Percentiles rank a stretch among this genome's conserved stretches.
Conservation (phyloP, 352 stramenopile genomes). For the Pythium phragmitis region DNA sequence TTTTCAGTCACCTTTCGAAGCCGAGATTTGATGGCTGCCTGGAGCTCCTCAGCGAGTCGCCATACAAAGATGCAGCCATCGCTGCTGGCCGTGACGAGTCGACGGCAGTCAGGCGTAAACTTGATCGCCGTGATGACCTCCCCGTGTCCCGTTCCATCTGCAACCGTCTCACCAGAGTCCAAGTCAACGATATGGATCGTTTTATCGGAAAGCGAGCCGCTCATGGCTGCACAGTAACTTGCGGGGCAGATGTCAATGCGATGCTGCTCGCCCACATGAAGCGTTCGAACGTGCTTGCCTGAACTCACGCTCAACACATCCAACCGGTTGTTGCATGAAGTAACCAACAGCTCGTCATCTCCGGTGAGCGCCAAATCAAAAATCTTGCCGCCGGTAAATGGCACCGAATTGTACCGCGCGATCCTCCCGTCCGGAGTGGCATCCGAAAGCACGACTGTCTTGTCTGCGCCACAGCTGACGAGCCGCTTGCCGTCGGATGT, state of each 20-base stretch:
- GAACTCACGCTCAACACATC: conserved; percentile 66
- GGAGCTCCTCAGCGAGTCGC: conserved; percentile 75
- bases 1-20: conserved; percentile 43
- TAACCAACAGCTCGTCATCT: conserved; percentile 68
- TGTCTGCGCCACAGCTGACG: conserved; percentile 68
- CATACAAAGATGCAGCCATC: conserved; percentile 90
- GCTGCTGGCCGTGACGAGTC: conserved; percentile 78
- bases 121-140: conserved; percentile 80
- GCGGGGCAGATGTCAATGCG: conserved; percentile 65
- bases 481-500: conserved; percentile 66
- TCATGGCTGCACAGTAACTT: conserved; percentile 75
- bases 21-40: conserved; percentile 58
- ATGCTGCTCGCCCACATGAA: conserved; percentile 73
- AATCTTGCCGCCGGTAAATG: conserved; percentile 64
- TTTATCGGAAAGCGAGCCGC: conserved; percentile 80
- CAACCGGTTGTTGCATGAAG: conserved; percentile 77
- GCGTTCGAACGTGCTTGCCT: conserved; percentile 57
- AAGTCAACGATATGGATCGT: conserved; percentile 87
- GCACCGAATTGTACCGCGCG: conserved; percentile 44
- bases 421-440: conserved; percentile 42
- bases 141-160: conserved; percentile 78
- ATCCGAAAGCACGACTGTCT: conserved; percentile 63
- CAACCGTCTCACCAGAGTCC: conserved; percentile 68
- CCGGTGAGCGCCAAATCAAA: conserved; percentile 74
- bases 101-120: conserved; percentile 86